Percentiles rank a stretch among this genome's conserved stretches.
Conservation (phyloP, 192 early-diverging fungal genomes). For the Chytriomyces sp. region DNA sequence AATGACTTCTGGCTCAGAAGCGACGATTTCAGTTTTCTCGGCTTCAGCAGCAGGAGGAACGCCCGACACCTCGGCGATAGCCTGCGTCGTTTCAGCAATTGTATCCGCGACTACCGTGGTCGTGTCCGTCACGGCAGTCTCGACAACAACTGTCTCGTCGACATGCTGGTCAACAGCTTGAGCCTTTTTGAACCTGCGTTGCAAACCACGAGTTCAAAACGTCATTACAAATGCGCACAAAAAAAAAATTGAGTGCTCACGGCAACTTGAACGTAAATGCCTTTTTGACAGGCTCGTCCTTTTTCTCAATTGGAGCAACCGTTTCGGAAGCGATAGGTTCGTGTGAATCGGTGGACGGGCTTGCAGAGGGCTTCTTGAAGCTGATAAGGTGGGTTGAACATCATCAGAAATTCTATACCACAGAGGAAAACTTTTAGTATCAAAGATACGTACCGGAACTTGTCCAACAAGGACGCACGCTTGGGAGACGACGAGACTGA, state of each 20-base stretch:
- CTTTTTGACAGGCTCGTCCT: not conserved
- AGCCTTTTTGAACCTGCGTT: not conserved
- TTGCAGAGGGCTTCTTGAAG: not conserved
- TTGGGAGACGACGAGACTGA: too few relatives aligned
- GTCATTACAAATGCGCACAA: not conserved
- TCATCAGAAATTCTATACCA: not conserved
- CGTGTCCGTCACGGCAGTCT: not conserved
- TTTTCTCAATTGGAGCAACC: not conserved
- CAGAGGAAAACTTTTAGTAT: not conserved
- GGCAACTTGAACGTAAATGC: not conserved
- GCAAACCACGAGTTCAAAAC: not conserved
- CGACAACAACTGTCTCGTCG: not conserved
- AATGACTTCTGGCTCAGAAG: not conserved
- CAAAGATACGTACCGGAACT: slow-evolving; percentile 2
- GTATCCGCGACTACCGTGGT: not conserved
- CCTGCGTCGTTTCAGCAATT: too few relatives aligned
- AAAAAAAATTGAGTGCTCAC: not conserved
- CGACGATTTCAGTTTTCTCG: not conserved
- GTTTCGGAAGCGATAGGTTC: not conserved
- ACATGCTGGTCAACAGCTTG: not conserved
- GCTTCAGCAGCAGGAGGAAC: not conserved
- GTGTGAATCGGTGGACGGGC: not conserved
- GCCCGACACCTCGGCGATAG: not conserved
- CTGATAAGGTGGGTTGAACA: not conserved
- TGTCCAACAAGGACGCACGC: not conserved